Evolutionary conservation across 345 rosid genomes (phyloP), one percentile per base, ranked within the genome.

Genomic region (Reutealis trisperma): DNA sequence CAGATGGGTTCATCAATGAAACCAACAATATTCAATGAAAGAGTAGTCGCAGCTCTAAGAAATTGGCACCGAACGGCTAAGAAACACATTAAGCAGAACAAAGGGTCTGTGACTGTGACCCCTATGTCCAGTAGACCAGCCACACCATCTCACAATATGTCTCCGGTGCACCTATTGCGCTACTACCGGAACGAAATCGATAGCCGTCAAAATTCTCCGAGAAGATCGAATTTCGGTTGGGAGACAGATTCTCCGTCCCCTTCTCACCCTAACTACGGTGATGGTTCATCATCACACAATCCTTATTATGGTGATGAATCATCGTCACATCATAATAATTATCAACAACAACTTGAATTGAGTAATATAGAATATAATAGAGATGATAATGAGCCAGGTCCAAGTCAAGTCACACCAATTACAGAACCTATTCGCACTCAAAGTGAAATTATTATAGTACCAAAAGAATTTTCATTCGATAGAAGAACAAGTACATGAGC

Each of bases 131-230:
- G 92, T 63, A 65, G 91, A 27, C 91, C 94, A 6, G 27, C 81
- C 1, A 88, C 97, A 51, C 98, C 96, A 0, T 83, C 94, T 5
- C 89, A 80, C 73, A 84, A 86, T 42, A 32, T 64, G 72, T 91
- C 95, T 7, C 97, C 97, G 1, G 69, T 81, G 22, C 96, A 88
- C 72, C 91, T 94, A 58, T 86, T 94, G 32, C 90, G 85, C 42
- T 52, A 81, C 71, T 55, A 84, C 72, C 77, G 76, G 24, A 52
- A 69, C 44, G 87, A 83, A 75, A 8, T 74, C 72, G 90, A 86
- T 63, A 82, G 88, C 77, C 54, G 61, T 78, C 76, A 75, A 11
- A 60, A 81, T 4, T 80, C 89, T 0, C 91, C 90, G 0, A 70
- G 73, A 60, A 76, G 74, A 54, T 85, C 86, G 0, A 84, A 79